These are phyloP conservation scores for Leccinum aurantiacum DNA, from an alignment of 768 basidiomycete species.

Conservation along the genomic window DNA sequence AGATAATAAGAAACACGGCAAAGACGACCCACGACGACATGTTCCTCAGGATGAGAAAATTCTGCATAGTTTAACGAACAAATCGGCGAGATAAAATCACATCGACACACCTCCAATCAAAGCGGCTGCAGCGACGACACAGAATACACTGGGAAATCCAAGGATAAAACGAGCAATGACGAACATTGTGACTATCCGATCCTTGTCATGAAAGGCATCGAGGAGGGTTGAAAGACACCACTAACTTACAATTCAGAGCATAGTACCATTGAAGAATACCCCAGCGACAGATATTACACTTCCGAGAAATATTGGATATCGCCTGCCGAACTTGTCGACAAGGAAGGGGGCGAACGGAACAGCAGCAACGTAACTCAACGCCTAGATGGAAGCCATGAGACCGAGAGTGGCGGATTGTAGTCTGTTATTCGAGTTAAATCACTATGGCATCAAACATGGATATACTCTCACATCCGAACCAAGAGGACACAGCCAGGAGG, in stretches of 20 bases:
- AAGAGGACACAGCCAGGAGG: not conserved
- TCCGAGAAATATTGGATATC: not conserved
- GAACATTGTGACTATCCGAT: not conserved
- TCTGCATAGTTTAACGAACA: not conserved
- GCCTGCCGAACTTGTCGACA: not conserved
- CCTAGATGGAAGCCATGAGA: not conserved
- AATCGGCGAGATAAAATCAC: not conserved
- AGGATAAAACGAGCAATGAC: not conserved
- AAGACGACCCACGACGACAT: not conserved
- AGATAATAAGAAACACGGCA: not conserved
- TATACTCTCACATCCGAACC: not conserved
- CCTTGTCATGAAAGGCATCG: not conserved
- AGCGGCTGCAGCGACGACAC: not conserved
- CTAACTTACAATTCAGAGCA: not conserved
- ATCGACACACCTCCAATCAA: not conserved
- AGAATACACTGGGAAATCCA: not conserved
- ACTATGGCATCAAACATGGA: not conserved
- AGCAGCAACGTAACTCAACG: not conserved
- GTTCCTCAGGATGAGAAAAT: not conserved
- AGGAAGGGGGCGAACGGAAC: not conserved
- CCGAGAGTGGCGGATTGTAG: not conserved
- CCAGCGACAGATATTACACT: not conserved
- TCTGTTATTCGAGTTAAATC: not conserved
- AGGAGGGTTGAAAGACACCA: not conserved
- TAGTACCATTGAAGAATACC: not conserved